A percentile compares a stretch with the other conserved stretches of the same genome.
Conservation (phyloP, 2,329 filamentous ascomycete species). For the Penicillium sp. region DNA sequence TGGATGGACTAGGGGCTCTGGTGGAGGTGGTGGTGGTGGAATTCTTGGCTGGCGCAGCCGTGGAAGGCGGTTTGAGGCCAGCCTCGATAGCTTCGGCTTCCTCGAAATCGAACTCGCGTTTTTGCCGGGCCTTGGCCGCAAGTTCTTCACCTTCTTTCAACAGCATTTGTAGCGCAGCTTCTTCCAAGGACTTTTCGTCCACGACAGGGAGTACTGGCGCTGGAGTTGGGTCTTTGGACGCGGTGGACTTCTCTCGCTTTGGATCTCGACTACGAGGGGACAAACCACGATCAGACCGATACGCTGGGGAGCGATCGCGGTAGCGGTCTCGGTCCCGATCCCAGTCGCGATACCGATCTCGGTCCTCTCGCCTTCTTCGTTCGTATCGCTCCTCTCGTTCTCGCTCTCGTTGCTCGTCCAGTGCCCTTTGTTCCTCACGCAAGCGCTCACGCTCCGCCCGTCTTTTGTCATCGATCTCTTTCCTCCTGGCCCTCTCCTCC, state of each 20-base stretch:
- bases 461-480: conserved; percentile 52
- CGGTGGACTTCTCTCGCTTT: conserved; percentile 34
- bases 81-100: conserved; percentile 48
- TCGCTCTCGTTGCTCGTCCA: conserved; percentile 56
- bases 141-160: conserved; percentile 58
- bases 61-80: conserved; percentile 34
- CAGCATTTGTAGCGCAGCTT: conserved; percentile 56
- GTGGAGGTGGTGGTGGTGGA: conserved; percentile 27
- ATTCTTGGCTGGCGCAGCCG: conserved; percentile 19
- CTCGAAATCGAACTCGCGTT: conserved; percentile 55
- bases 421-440: conserved; percentile 55
- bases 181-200: conserved; percentile 58
- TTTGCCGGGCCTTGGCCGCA: conserved; percentile 53
- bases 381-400: conserved; percentile 52
- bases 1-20: conserved; percentile 32
- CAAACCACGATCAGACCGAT: conserved; percentile 36
- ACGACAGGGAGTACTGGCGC: conserved; percentile 37
- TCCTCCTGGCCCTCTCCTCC: conserved; percentile 52
- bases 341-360: conserved; percentile 46
- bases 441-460: conserved; percentile 54
- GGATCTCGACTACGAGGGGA: conserved; percentile 35
- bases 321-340: conserved; percentile 30
- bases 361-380: conserved; percentile 47
- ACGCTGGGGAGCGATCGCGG: conserved; percentile 35
- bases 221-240: conserved; percentile 39